These are phyloP conservation scores for Phytophthora quininea DNA, from an alignment of 352 stramenopile genomes.

Conservation along the genomic window DNA sequence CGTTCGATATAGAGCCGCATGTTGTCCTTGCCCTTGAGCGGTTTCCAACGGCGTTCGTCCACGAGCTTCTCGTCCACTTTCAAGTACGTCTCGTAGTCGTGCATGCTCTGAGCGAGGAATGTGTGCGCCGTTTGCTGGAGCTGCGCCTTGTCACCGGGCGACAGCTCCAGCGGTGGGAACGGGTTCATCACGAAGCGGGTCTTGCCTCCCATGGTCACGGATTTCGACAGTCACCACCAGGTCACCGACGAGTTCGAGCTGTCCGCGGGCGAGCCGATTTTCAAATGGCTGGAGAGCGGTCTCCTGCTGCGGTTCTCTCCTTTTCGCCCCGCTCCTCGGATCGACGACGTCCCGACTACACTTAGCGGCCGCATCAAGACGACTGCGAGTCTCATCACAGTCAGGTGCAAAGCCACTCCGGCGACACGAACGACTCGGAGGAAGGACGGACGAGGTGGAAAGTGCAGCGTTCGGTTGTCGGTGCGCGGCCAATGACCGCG, in stretches of 20 bases:
- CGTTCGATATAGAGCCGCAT: conserved; percentile 38
- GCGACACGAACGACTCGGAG: conserved; percentile 27
- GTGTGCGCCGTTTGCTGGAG: conserved; percentile 35
- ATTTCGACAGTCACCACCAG: not conserved
- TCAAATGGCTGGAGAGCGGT: conserved; percentile 26
- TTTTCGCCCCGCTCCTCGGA: conserved; percentile 8
- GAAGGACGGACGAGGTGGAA: conserved; percentile 30
- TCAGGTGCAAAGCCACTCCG: conserved; percentile 26
- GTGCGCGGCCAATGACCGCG: conserved; percentile 11
- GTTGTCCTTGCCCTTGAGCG: conserved; percentile 39
- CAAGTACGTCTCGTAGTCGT: conserved; percentile 32
- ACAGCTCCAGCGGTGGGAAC: conserved; percentile 42
- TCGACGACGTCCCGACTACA: conserved; percentile 18
- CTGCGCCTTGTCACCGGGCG: conserved; percentile 33
- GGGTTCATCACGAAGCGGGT: conserved; percentile 44
- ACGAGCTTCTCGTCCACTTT: conserved; percentile 31
- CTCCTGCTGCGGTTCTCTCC: conserved; percentile 13
- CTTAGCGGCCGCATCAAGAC: conserved; percentile 34
- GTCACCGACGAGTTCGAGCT: conserved; percentile 10
- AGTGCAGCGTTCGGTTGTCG: conserved; percentile 25
- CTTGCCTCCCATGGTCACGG: conserved; percentile 27
- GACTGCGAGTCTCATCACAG: conserved; percentile 32
- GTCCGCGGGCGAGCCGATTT: conserved; percentile 20
- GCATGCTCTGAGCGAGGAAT: conserved; percentile 33
- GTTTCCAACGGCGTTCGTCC: conserved; percentile 51